Conservation (phyloP, 768 basidiomycete genomes). For the Piloderma croceum region DNA sequence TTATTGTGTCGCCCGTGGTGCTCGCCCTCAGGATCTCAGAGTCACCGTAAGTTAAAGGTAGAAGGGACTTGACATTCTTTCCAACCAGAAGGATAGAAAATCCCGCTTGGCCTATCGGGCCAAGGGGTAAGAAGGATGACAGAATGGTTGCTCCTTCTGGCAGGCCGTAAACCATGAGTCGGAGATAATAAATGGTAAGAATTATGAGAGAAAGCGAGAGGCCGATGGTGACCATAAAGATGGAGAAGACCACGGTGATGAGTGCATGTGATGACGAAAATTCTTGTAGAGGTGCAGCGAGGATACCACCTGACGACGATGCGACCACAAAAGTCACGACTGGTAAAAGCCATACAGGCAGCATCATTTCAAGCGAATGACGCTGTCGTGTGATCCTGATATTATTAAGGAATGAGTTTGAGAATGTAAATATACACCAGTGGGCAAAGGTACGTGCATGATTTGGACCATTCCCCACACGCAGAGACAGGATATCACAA, state of each 20-base stretch:
- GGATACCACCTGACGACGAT: constrained; percentile 57
- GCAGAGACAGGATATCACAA: constrained; percentile 48
- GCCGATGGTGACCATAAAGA: constrained; percentile 51
- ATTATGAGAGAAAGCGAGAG: constrained; percentile 50
- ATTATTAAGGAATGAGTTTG: constrained; percentile 9
- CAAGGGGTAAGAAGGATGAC: constrained; percentile 50
- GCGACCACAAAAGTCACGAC: constrained; percentile 70
- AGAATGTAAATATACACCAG: neutral
- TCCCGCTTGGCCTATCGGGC: constrained; percentile 55
- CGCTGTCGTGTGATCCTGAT: constrained; percentile 55
- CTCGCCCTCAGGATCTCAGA: constrained; percentile 32
- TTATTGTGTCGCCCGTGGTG: constrained; percentile 34
- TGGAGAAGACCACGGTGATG: constrained; percentile 47
- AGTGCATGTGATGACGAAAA: constrained; percentile 46
- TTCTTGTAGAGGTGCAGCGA: constrained; percentile 44
- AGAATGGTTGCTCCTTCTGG: constrained; percentile 35
- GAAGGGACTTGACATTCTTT: constrained; percentile 29
- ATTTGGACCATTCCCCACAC: constrained; percentile 58
- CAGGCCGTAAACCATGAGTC: constrained; percentile 43
- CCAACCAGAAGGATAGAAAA: constrained; percentile 44
- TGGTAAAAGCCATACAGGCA: constrained; percentile 68
- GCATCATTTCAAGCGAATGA: constrained; percentile 52
- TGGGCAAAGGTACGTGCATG: constrained; percentile 44
- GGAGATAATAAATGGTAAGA: constrained; percentile 46
- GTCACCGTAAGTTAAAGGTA: constrained; percentile 29